Evolutionary conservation across 2,329 filamentous ascomycete genomes (phyloP), one percentile per base, ranked within the genome.

Genomic region (Aureobasidium zeae): DNA sequence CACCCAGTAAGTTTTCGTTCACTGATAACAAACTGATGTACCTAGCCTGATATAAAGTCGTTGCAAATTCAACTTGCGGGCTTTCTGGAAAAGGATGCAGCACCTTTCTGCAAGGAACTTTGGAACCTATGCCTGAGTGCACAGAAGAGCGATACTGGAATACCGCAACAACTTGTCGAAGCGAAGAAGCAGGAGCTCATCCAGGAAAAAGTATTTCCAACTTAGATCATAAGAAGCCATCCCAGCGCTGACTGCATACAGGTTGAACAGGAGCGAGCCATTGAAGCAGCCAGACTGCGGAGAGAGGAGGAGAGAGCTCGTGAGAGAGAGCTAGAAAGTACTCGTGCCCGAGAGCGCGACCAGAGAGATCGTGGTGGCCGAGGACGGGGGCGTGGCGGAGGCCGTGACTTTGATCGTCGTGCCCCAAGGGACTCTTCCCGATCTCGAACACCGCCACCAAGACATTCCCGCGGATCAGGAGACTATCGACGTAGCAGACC

Each of bases 121-220:
- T 98, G 91, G 91, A 85, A 81, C 47, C 69, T 98, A 13, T 83
- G 89, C 55, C 67, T 98, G 33, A 95, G 88, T 62, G 91, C 87
- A 8, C 91, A 98, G 63, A 71, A 75, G 29, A 94, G 81, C 60
- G 79, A 86, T 0, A 83, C 91, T 59, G 91, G 91, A 44, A 87
- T 98, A 10, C 89, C 91, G 0, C 89, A 94, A 63, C 88, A 95
- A 63, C 72, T 98, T 30, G 68, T 98, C 2, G 91, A 98, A 61
- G 88, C 89, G 1, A 98, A 98, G 71, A 98, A 96, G 66, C 68
- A 85, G 32, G 91, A 98, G 64, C 70, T 98, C 35, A 86, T 91
- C 49, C 86, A 95, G 64, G 87, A 95, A 65, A 94, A 94, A 81
- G 89, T 93, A 62, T n/a, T n/a, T n/a, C n/a, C n/a, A n/a, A n/a